Evolutionary conservation across 2,329 filamentous ascomycete species (phyloP), one percentile per base, ranked within the genome.

Genomic region (Myriosclerotinia curreyana): DNA sequence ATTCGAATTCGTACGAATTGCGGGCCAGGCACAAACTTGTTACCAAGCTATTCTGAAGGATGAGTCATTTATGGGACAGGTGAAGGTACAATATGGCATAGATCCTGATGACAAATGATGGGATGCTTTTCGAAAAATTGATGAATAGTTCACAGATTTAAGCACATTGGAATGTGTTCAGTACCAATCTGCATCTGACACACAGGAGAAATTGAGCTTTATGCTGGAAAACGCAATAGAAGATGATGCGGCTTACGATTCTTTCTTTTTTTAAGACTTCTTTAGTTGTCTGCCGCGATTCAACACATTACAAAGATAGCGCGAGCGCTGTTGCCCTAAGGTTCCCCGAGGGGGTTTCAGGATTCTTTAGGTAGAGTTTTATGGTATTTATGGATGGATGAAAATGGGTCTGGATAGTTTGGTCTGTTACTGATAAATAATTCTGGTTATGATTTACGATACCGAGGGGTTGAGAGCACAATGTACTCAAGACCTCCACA

Each of bases 31-130:
- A 22, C 55, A 59, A 20, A 59, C 55, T 14, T 59, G 55, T n/a
- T 48, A 25, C 1, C 55, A 59, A n/a, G 55, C 55, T 11, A 59
- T 59, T 34, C n/a, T 25, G 11, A 59, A 59, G n/a, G 55, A 59
- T 5, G n/a, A 48, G 8, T 5, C 31, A 7, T 59, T 59, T 3
- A 17, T 59, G 9, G 42, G 42, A 14, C 55, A 48, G 31, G 55
- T 59, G 2, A 36, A 20, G 0, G 42, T 59, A 6, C 42, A 34
- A 25, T 59, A 59, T 7, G 55, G 55, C 17, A 22, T 38, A 1
- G 55, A 59, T 8, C 14, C 5, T 5, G 11, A 48, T 25, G 55
- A 59, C 3, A 0, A 25, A 8, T 59, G 6, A 48, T 59, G 4
- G 0, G 15, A 1, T 9, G 6, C 28, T n/a, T 8, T 14, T 8